Evolutionary conservation across 805 yeast species (phyloP).

Genomic region (Groenewaldozyma salmanticensis): DNA sequence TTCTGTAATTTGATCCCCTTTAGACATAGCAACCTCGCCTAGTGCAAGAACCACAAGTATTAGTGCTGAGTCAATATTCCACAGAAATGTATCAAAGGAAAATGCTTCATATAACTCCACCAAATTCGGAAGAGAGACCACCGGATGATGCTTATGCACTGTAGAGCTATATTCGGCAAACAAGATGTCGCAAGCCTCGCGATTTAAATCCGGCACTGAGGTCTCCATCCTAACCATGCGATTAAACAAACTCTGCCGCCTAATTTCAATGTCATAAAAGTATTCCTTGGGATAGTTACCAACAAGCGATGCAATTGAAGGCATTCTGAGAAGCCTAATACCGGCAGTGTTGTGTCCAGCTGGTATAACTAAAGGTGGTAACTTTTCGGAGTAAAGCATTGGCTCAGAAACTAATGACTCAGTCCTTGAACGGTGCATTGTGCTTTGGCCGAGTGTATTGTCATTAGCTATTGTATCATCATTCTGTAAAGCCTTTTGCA

Average conservation of each 20-base stretch:
- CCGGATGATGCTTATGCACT: conserved; percentile 7
- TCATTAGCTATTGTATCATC: not conserved
- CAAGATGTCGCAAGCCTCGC: conserved; percentile 1
- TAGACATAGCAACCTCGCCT: conserved; percentile 5
- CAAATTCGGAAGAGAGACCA: not conserved
- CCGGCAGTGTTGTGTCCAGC: conserved; percentile 8
- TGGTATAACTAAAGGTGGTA: conserved; percentile 10
- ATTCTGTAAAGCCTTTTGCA: too few relatives aligned
- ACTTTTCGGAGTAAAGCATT: not conserved
- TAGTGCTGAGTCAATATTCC: conserved; percentile 5
- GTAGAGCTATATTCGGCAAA: conserved; percentile 2
- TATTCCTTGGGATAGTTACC: conserved; percentile 8
- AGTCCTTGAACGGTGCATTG: not conserved
- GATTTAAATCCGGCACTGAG: not conserved
- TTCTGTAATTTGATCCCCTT: not conserved
- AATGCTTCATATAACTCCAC: conserved; percentile 1
- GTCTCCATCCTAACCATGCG: not conserved
- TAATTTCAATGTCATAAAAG: conserved; percentile 6
- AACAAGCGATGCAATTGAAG: conserved; percentile 2
- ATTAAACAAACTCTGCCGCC: not conserved
- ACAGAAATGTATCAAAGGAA: not conserved
- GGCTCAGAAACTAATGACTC: not conserved
- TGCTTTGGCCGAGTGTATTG: not conserved
- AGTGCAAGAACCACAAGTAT: conserved; percentile 6
- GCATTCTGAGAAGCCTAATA: conserved; percentile 4